phyloP scores from a whole-genome alignment of 768 basidiomycete genomes.

The Boletus speciosus region DNA sequence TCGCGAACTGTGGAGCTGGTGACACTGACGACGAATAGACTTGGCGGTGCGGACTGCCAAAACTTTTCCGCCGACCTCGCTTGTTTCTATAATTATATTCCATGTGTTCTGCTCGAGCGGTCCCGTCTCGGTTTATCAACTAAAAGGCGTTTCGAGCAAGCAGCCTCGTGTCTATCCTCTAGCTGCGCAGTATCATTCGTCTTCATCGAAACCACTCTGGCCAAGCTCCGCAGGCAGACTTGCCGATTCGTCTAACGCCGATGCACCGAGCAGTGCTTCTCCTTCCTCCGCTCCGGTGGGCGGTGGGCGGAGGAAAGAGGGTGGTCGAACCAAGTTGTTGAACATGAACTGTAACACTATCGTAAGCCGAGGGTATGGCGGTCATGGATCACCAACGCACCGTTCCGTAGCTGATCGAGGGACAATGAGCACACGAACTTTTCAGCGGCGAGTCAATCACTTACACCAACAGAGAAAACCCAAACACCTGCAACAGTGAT shows the following conservation, averaged over 20 bases:
- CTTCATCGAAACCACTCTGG: constrained; percentile 73
- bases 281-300: constrained; percentile 54
- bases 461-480: constrained; percentile 88
- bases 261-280: constrained; percentile 42
- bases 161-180: background rate
- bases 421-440: constrained; percentile 9
- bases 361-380: constrained; percentile 5
- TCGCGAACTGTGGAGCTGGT: constrained; percentile 34
- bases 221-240: constrained; percentile 76
- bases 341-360: constrained; percentile 66
- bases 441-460: constrained; percentile 31
- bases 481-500: constrained; percentile 75
- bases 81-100: constrained; percentile 1
- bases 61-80: background rate
- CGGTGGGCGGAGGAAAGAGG: constrained; percentile 55
- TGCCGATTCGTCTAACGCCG: constrained; percentile 74
- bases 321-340: constrained; percentile 73
- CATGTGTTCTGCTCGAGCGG: background rate
- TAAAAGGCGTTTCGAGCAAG: background rate
- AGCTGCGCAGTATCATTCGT: background rate
- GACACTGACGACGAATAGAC: constrained; percentile 72
- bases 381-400: constrained; percentile 38
- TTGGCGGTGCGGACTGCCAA: too few relatives aligned
- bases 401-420: constrained; percentile 70
- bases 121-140: constrained; percentile 13